Percentiles rank a stretch among this genome's conserved stretches.
Evolutionary conservation across 129 eudicot genomes (phyloP).

Genomic region (Artemisia annua): DNA sequence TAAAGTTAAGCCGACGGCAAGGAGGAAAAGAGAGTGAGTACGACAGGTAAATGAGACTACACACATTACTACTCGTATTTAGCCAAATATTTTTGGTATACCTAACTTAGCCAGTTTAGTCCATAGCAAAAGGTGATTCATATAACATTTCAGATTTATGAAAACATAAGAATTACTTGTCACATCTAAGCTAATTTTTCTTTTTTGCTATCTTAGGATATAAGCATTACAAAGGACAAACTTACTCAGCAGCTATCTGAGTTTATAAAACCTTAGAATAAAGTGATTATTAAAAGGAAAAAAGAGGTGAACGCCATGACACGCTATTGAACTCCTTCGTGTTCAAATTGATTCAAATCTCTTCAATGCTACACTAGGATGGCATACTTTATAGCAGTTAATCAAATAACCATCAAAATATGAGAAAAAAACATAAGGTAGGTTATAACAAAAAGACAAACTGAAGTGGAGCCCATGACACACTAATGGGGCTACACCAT

Average conservation of each 20-base stretch:
- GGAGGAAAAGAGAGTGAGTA: background rate
- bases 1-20: background rate
- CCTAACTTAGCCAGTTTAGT: background rate
- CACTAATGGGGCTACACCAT: slow-evolving; percentile 40
- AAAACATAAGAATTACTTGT: no score
- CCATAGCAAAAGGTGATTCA: background rate
- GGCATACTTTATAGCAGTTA: background rate
- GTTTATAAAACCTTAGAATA: background rate
- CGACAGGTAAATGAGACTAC: background rate
- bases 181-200: no score
- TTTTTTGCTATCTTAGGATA: no score
- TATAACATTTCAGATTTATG: background rate
- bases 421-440: slow-evolving; percentile 15
- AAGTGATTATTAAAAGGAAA: slow-evolving; percentile 2
- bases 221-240: no score
- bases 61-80: background rate
- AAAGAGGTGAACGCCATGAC: slow-evolving; percentile 6
- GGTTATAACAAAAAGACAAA: slow-evolving; percentile 23
- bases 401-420: slow-evolving; percentile 15
- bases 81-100: background rate
- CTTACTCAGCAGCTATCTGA: background rate
- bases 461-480: slow-evolving; percentile 32
- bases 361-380: slow-evolving; percentile 1
- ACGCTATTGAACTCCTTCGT: background rate
- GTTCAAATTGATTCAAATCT: slow-evolving; percentile 6